Conservation (phyloP, 2,329 filamentous ascomycete species). For the Trichoderma sp. region DNA sequence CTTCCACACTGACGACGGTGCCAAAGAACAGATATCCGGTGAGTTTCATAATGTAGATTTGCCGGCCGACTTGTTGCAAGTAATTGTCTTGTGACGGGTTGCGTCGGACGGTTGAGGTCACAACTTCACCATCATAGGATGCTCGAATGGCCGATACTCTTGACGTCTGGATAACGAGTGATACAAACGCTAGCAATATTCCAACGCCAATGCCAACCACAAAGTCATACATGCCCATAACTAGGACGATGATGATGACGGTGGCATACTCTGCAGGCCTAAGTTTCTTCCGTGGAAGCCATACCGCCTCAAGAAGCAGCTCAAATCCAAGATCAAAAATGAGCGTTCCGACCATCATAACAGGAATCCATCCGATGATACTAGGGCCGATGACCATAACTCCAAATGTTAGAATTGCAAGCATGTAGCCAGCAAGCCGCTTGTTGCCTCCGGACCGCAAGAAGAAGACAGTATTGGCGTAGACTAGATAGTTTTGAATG, state of each 20-base stretch:
- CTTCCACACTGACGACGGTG: conserved; percentile 93
- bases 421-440: conserved; percentile 78
- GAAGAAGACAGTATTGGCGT: conserved; percentile 96
- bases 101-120: conserved; percentile 86
- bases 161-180: conserved; percentile 88
- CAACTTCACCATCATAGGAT: conserved; percentile 84
- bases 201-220: conserved; percentile 91
- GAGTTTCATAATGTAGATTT: conserved; percentile 89
- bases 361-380: conserved; percentile 89
- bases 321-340: conserved; percentile 96
- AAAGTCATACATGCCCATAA: conserved; percentile 97
- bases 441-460: conserved; percentile 88
- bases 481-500: conserved; percentile 95
- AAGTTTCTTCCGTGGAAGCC: conserved; percentile 83
- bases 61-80: conserved; percentile 76
- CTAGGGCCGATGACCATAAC: conserved; percentile 83
- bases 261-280: conserved; percentile 86
- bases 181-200: conserved; percentile 86
- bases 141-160: conserved; percentile 84
- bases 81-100: conserved; percentile 88
- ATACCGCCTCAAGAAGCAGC: conserved; percentile 81
- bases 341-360: conserved; percentile 93
- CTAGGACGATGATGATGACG: conserved; percentile 81
- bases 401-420: conserved; percentile 75
- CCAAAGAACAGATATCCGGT: conserved; percentile 97